These are phyloP conservation scores for Daldinia concentrica DNA, from an alignment of 495 filamentous ascomycete species.

Conservation along the genomic window DNA sequence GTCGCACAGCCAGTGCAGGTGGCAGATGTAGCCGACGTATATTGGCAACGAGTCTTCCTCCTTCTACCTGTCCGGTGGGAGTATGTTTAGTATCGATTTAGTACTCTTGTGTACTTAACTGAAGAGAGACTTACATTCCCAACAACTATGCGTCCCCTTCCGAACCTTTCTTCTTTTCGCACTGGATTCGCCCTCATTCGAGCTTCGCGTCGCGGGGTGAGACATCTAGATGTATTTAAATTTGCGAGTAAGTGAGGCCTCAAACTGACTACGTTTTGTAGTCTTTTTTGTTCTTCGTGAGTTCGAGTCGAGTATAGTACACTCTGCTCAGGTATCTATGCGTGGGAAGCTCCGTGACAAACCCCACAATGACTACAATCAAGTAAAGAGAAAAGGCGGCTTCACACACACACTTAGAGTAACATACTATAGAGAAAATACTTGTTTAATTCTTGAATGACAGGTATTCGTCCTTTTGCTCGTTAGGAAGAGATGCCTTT, in stretches of 20 bases:
- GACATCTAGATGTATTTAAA: slow-evolving; percentile 20
- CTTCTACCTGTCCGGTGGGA: slow-evolving; percentile 49
- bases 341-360: background rate
- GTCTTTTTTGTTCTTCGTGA: background rate
- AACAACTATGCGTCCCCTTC: slow-evolving; percentile 65
- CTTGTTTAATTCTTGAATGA: background rate
- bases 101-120: background rate
- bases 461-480: background rate
- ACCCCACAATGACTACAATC: background rate
- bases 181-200: slow-evolving; percentile 8
- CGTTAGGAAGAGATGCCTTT: slow-evolving; percentile 1
- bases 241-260: background rate
- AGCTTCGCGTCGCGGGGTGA: slow-evolving; percentile 21
- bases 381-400: background rate
- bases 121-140: slow-evolving; percentile 58
- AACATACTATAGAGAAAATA: background rate
- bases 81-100: slow-evolving; percentile 17
- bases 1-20: slow-evolving; percentile 58
- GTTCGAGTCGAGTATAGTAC: background rate
- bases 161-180: slow-evolving; percentile 59
- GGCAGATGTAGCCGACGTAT: slow-evolving; percentile 48
- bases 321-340: background rate
- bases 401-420: background rate
- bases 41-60: slow-evolving; percentile 59
- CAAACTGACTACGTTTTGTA: background rate